These are phyloP conservation scores for Ophiobolus disseminans DNA, from an alignment of 2,329 filamentous ascomycete genomes.

Conservation along the genomic window DNA sequence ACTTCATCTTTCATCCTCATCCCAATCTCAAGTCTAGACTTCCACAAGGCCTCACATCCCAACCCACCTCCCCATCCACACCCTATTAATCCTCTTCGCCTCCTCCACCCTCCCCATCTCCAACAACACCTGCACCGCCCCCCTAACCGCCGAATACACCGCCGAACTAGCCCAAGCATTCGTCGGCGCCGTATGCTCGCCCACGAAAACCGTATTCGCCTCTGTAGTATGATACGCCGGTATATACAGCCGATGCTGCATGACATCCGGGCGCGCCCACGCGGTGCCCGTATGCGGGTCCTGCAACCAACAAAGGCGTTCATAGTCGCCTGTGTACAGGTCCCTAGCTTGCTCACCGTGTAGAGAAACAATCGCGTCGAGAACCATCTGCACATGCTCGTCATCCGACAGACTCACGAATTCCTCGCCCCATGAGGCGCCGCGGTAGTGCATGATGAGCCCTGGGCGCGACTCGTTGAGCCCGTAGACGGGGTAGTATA, in stretches of 20 bases:
- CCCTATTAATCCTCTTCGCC: constrained; percentile 1
- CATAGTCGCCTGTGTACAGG: constrained; percentile 1
- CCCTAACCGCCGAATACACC: constrained; percentile 1
- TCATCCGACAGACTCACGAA: neutral
- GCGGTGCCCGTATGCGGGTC: neutral
- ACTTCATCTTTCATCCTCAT: too few relatives aligned
- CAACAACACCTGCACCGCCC: constrained; percentile 4
- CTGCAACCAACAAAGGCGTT: neutral
- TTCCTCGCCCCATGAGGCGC: neutral
- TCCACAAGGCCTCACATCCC: too few relatives aligned
- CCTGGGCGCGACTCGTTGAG: neutral
- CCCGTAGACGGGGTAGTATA: constrained; percentile 1
- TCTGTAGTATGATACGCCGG: neutral
- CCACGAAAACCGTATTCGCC: neutral
- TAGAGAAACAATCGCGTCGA: neutral
- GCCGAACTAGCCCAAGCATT: constrained; percentile 5
- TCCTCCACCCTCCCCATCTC: too few relatives aligned
- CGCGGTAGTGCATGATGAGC: constrained; percentile 1
- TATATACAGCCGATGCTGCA: neutral
- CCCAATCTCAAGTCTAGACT: too few relatives aligned
- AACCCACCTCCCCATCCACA: constrained; percentile 5
- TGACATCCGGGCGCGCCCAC: neutral
- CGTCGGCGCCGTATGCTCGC: constrained; percentile 2
- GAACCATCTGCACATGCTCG: neutral
- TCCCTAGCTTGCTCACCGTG: neutral